Percentiles rank a stretch among this genome's conserved stretches.
Evolutionary conservation across 345 rosid genomes (phyloP).

Genomic region (Noccaea caerulescens): DNA sequence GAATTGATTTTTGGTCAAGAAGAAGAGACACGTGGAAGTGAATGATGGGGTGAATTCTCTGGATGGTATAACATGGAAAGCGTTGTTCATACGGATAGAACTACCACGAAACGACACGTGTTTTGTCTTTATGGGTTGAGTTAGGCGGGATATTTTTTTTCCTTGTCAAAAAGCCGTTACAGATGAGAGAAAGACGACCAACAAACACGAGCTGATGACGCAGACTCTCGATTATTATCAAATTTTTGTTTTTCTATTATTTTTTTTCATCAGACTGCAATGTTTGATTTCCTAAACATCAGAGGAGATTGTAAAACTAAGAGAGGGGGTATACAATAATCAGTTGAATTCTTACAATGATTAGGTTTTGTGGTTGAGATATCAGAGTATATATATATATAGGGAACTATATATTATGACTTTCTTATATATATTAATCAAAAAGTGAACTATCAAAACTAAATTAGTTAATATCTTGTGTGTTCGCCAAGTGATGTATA

Average conservation of each 20-base stretch:
- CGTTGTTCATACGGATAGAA: constrained; percentile 31
- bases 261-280: neutral
- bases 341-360: too few species aligned
- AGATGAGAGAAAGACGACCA: constrained; percentile 21
- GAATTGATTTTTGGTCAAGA: neutral
- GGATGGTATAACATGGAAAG: constrained; percentile 32
- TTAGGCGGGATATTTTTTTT: constrained; percentile 40
- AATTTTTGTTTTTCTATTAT: neutral
- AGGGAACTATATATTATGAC: neutral
- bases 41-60: constrained; percentile 19
- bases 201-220: constrained; percentile 27
- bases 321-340: neutral
- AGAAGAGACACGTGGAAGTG: constrained; percentile 33
- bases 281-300: neutral
- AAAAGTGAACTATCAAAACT: neutral
- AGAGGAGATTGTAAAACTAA: neutral
- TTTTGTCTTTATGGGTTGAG: constrained; percentile 16
- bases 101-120: constrained; percentile 31
- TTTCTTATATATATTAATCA: neutral
- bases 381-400: neutral
- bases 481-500: neutral
- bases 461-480: neutral
- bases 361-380: neutral
- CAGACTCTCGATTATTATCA: neutral
- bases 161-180: constrained; percentile 30